Conservation (phyloP, 371 early-diverging fungal genomes). For the Saksenaea oblongispora region DNA sequence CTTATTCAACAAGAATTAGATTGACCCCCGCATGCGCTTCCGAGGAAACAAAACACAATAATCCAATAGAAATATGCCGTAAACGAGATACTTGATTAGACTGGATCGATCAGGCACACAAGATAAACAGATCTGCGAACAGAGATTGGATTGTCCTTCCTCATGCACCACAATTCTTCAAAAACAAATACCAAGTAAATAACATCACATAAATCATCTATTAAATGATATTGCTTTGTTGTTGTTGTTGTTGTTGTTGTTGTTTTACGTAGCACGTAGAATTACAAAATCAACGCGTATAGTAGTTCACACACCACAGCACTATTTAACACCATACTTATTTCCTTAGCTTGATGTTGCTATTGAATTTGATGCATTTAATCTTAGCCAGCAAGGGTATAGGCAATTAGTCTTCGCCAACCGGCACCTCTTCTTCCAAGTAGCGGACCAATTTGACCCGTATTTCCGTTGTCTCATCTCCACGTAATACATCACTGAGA, state of each 20-base stretch:
- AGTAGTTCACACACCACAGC: no score
- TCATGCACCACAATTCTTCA: no score
- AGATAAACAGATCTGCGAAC: background rate
- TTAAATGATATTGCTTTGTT: background rate
- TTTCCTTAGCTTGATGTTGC: background rate
- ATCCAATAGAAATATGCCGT: background rate
- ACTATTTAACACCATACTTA: no score
- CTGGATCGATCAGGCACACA: background rate
- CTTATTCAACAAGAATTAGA: conserved; percentile 17
- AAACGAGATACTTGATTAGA: background rate
- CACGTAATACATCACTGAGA: conserved; percentile 82
- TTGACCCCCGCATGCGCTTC: conserved; percentile 55
- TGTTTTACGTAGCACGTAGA: no score
- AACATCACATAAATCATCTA: background rate
- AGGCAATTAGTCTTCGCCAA: conserved; percentile 79
- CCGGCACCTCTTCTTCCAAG: conserved; percentile 95
- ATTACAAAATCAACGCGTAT: no score
- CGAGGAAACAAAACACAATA: conserved; percentile 50
- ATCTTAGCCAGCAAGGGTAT: background rate
- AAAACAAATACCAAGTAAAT: no score
- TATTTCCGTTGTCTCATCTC: conserved; percentile 91
- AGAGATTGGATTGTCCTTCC: no score
- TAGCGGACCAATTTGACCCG: conserved; percentile 83
- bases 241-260: no score
- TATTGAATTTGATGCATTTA: background rate